Percentiles rank a stretch among this genome's conserved stretches.
Evolutionary conservation across 2,329 filamentous ascomycete species (phyloP).

Genomic region (Paraphoma chrysanthemicola): DNA sequence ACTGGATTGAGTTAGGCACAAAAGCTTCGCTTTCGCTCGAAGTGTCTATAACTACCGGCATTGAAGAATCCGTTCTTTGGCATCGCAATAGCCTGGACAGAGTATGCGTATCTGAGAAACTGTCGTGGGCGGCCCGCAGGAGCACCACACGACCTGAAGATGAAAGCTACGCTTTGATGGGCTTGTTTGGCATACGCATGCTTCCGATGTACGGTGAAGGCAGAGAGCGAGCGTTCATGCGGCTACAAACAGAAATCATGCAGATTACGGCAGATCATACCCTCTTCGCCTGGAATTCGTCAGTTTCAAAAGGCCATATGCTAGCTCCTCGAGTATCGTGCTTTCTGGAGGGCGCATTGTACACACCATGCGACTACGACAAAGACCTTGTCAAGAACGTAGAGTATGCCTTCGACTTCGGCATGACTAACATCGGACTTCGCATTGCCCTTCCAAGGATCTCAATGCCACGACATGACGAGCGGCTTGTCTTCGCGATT

Average conservation of each 20-base stretch:
- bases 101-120: not conserved
- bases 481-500: not conserved
- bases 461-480: not conserved
- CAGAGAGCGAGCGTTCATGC: slow-evolving; percentile 12
- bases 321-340: not conserved
- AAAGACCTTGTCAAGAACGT: not conserved
- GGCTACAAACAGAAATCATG: slow-evolving; percentile 20
- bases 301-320: not conserved
- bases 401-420: not conserved
- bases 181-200: slow-evolving; percentile 32
- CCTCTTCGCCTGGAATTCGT: slow-evolving; percentile 2
- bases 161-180: slow-evolving; percentile 33
- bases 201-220: slow-evolving; percentile 34
- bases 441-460: not conserved
- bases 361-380: not conserved
- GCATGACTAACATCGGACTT: not conserved
- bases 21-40: not conserved
- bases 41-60: not conserved
- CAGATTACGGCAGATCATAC: slow-evolving; percentile 4
- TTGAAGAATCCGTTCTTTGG: not conserved
- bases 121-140: slow-evolving; percentile 8
- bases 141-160: slow-evolving; percentile 24
- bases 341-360: not conserved
- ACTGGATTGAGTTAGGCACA: not conserved
- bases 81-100: not conserved